Base-by-base conservation (phyloP, 1,284 basidiomycete species). In the Ceratobasidium sp. region DNA sequence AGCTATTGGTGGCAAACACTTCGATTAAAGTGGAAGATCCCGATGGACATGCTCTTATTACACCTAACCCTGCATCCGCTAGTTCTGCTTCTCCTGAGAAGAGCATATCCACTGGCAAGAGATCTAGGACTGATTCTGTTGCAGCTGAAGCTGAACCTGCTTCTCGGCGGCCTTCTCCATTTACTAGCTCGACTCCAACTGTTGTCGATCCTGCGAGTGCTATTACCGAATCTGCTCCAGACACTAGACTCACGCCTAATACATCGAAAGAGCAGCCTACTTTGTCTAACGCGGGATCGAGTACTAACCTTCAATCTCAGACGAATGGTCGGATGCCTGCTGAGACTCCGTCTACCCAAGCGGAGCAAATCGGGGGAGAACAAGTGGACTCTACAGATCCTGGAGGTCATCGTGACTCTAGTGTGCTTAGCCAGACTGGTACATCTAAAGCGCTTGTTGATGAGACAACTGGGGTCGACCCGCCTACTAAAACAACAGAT, bases 91-190 rank as follows among this genome's bases (percentile, higher is more conserved):
- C 54, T 61, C 69, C 69, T 47, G 69, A 58, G 15, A 73, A 73
- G 47, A 51, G 47, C 53, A 3, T 33, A 51, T 58, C 58, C 15
- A 60, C 69, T 49, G 69, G 69, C 58, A 73, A 73, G 33, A 58
- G 69, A 37, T 61, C 69, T 73, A 56, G 69, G n/a, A 73, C 69
- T 63, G 69, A 73, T 37, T 73, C 69, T 49, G 69, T 73, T 49
- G 69, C 69, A 17, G 69, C 69, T 49, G 69, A 73, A 15, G 69
- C 69, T 45, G 69, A 73, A 51, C 69, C 69, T 35, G 39, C 69
- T 20, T 73, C 69, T 35, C 69, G 69, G n/a, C 54, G 69, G 35
- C 69, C 69, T 31, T 73, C 69, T 61, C 69, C 69, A n/a, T 73
- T 73, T 73, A 31, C 69, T 73, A 61, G 45, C 47, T 73, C 69